Conservation (phyloP, 1,284 basidiomycete genomes). For the Heterobasidion parviporum region DNA sequence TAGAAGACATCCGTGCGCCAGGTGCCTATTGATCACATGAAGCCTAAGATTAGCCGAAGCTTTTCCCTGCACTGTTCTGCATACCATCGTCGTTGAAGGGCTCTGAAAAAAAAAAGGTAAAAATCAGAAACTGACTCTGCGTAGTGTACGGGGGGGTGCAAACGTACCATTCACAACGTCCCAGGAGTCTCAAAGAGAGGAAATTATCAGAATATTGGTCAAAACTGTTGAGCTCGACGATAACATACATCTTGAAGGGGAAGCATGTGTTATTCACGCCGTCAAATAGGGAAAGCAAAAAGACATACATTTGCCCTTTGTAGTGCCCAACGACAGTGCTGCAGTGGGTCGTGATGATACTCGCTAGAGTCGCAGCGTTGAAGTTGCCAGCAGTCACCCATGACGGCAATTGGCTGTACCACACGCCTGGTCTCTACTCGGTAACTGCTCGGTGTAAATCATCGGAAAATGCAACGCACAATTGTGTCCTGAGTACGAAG, state of each 20-base stretch:
- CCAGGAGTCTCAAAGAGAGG: conserved; percentile 16
- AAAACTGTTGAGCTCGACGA: no score
- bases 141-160: background rate
- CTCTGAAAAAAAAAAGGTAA: conserved; percentile 17
- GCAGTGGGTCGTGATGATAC: conserved; percentile 38
- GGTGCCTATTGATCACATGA: conserved; percentile 21
- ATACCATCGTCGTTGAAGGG: conserved; percentile 47
- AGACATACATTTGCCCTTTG: conserved; percentile 39
- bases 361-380: conserved; percentile 31
- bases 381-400: conserved; percentile 41
- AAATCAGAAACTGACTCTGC: background rate
- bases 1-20: conserved; percentile 39
- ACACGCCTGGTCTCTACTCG: conserved; percentile 22
- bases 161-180: conserved; percentile 30
- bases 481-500: conserved; percentile 25
- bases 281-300: no score
- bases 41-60: no score
- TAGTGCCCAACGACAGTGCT: conserved; percentile 39
- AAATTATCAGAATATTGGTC: background rate
- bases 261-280: no score
- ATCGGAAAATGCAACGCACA: conserved; percentile 15
- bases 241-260: background rate
- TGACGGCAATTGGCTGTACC: conserved; percentile 45
- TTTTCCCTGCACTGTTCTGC: no score
- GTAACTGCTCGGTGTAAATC: background rate